These are phyloP conservation scores for Wickerhamiella siamensis DNA, from an alignment of 805 yeast species.

Conservation along the genomic window DNA sequence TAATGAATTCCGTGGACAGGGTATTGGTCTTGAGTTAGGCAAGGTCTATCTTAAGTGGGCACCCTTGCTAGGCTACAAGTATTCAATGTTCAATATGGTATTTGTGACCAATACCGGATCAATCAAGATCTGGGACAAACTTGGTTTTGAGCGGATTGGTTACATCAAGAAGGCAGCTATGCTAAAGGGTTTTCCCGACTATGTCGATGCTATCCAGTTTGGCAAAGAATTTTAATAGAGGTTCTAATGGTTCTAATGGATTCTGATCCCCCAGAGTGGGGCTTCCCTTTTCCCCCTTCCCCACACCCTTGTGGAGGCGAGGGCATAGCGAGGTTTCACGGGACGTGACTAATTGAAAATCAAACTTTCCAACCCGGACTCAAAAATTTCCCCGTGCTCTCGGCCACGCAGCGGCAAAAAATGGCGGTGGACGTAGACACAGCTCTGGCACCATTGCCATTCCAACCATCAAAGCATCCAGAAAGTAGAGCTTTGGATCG, in stretches of 20 bases:
- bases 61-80: conserved; percentile 61
- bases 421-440: neutral
- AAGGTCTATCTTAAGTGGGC: conserved; percentile 54
- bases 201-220: conserved; percentile 64
- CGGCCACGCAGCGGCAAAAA: neutral
- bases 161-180: conserved; percentile 57
- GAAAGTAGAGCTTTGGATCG: conserved; percentile 32
- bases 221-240: conserved; percentile 50
- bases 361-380: neutral
- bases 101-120: conserved; percentile 71
- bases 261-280: too few relatives aligned
- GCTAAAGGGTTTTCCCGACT: conserved; percentile 45
- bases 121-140: conserved; percentile 60
- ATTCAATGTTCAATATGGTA: conserved; percentile 78
- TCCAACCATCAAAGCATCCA: conserved; percentile 28
- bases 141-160: conserved; percentile 75
- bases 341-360: neutral
- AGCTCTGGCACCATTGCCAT: neutral
- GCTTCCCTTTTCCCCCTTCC: too few relatives aligned
- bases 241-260: too few relatives aligned
- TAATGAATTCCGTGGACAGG: conserved; percentile 42
- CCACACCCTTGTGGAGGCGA: too few relatives aligned
- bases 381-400: neutral
- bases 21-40: conserved; percentile 61
- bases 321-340: too few relatives aligned